Conservation (phyloP, 2,329 filamentous ascomycete species). For the Leptoxyphium fumago region DNA sequence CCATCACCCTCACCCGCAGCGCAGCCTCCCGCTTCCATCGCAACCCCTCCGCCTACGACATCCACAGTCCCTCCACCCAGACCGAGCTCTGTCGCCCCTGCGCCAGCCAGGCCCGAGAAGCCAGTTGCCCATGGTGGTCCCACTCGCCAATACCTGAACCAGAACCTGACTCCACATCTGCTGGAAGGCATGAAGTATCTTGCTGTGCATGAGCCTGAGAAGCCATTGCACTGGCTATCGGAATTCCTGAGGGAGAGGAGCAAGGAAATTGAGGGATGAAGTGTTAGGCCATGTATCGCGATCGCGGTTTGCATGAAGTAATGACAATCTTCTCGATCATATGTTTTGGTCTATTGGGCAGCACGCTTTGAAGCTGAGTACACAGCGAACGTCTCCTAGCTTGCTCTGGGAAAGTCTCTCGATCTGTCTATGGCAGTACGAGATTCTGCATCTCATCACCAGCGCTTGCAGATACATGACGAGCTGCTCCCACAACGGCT, state of each 20-base stretch:
- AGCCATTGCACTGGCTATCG: constrained; percentile 34
- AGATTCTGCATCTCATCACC: too few relatives aligned
- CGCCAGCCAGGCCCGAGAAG: constrained; percentile 18
- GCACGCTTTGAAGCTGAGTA: too few relatives aligned
- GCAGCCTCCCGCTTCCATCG: constrained; percentile 6
- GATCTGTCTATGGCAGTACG: too few relatives aligned
- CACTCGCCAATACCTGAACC: constrained; percentile 34
- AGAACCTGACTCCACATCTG: constrained; percentile 34
- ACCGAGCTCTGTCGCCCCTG: constrained; percentile 17
- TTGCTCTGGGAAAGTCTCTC: too few relatives aligned
- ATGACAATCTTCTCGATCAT: too few relatives aligned
- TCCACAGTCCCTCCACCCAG: constrained; percentile 5
- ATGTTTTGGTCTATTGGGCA: too few relatives aligned
- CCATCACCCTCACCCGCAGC: constrained; percentile 12
- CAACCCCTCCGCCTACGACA: not conserved
- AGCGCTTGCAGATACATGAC: too few relatives aligned
- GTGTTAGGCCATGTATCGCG: too few relatives aligned
- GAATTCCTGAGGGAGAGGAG: constrained; percentile 34
- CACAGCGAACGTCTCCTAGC: too few relatives aligned
- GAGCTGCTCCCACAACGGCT: too few relatives aligned
- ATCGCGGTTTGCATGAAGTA: too few relatives aligned
- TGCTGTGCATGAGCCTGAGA: constrained; percentile 35
- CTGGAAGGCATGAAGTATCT: constrained; percentile 38
- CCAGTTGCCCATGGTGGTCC: constrained; percentile 33
- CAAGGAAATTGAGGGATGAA: constrained; percentile 30